Conservation (phyloP, 2,329 filamentous ascomycete genomes). For the Cordyceps javanica region DNA sequence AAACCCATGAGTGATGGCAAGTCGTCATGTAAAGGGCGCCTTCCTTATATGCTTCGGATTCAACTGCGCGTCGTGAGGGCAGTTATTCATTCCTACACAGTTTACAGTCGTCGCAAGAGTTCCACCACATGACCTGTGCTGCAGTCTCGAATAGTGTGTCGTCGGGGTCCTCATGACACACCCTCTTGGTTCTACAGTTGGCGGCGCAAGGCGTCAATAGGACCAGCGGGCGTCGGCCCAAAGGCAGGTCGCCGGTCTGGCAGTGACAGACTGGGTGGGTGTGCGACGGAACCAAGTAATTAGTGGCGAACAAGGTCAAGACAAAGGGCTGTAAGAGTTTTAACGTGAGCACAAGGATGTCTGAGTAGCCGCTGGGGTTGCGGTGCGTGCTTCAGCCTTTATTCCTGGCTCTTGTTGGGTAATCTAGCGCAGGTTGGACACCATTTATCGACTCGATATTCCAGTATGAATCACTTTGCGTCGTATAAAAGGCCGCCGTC, state of each 20-base stretch:
- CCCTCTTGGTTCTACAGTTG: not conserved
- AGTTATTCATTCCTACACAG: not conserved
- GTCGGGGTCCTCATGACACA: not conserved
- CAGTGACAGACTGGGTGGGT: not conserved
- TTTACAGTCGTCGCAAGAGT: not conserved
- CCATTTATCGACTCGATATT: not conserved
- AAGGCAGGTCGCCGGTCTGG: not conserved
- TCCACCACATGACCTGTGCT: not conserved
- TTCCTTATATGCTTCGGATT: not conserved
- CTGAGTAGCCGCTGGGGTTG: slow-evolving; percentile 1
- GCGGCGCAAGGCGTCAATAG: not conserved
- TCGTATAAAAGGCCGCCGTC: not conserved
- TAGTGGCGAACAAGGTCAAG: not conserved
- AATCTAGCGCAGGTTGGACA: not conserved
- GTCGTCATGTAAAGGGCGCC: too few species aligned
- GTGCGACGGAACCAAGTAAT: not conserved
- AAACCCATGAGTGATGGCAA: not conserved
- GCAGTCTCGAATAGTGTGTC: not conserved
- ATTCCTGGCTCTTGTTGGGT: not conserved
- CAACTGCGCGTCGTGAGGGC: not conserved
- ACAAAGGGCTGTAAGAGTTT: not conserved
- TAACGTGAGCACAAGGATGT: not conserved
- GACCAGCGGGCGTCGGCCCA: not conserved
- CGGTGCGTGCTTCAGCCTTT: not conserved
- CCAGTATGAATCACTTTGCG: not conserved